phyloP scores from a whole-genome alignment of 179 eudicot genomes.

The Camellia oleifera region DNA sequence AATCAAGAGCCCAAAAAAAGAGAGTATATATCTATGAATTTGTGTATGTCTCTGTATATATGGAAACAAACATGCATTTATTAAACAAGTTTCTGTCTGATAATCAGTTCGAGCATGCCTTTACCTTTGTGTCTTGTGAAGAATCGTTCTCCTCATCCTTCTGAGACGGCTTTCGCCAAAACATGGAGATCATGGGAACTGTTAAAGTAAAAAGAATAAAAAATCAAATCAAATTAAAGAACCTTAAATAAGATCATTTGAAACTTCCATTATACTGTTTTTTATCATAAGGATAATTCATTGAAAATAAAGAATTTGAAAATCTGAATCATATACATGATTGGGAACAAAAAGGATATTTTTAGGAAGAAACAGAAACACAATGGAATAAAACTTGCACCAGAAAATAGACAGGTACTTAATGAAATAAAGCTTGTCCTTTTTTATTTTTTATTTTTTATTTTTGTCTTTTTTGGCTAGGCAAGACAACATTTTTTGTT shows the following conservation, averaged over 20 bases:
- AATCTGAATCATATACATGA: neutral
- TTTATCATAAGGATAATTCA: neutral
- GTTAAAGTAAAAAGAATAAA: neutral
- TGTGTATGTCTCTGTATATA: neutral
- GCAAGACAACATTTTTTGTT: neutral
- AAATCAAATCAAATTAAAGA: neutral
- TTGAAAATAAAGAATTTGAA: neutral
- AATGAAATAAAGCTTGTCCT: neutral
- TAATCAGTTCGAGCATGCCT: neutral
- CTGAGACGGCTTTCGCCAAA: constrained; percentile 46
- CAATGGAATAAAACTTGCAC: neutral
- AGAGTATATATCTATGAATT: neutral
- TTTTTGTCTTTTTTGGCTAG: too few relatives aligned
- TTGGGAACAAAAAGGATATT: neutral
- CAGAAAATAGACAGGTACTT: neutral
- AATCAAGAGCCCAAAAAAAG: neutral
- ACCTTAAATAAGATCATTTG: neutral
- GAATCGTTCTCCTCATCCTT: constrained; percentile 34
- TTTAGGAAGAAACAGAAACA: neutral
- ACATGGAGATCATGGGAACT: constrained; percentile 17
- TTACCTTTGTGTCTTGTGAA: constrained; percentile 55
- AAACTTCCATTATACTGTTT: neutral
- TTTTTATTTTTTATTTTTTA: too few relatives aligned
- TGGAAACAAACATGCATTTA: neutral
- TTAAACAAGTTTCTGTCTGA: neutral